These are phyloP conservation scores for Cryphonectria japonica DNA, from an alignment of 2,329 filamentous ascomycete genomes.

Conservation along the genomic window DNA sequence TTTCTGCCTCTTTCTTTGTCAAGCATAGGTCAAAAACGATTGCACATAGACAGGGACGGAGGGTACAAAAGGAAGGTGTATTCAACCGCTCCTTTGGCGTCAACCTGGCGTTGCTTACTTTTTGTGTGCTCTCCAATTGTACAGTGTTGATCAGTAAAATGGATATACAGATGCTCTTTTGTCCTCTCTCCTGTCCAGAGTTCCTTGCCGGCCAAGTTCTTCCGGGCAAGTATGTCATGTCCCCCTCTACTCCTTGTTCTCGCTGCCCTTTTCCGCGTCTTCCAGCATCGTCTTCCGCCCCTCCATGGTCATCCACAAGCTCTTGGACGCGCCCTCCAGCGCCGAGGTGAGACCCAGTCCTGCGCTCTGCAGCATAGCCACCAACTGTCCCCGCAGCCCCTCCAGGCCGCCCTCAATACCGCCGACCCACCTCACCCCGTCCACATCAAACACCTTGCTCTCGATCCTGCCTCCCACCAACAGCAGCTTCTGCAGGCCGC, in stretches of 20 bases:
- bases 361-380: slow-evolving; percentile 77
- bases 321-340: slow-evolving; percentile 81
- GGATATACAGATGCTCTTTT: neutral
- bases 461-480: slow-evolving; percentile 87
- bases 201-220: neutral
- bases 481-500: slow-evolving; percentile 82
- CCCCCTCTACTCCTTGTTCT: slow-evolving; percentile 34
- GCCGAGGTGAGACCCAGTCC: slow-evolving; percentile 76
- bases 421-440: slow-evolving; percentile 67
- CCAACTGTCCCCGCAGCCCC: slow-evolving; percentile 79
- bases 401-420: slow-evolving; percentile 81
- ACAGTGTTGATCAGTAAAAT: slow-evolving; percentile 7
- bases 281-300: slow-evolving; percentile 80
- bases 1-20: neutral
- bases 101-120: too few species aligned
- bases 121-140: neutral
- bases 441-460: slow-evolving; percentile 78
- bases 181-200: too few species aligned
- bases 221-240: neutral
- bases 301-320: slow-evolving; percentile 86
- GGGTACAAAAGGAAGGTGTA: neutral
- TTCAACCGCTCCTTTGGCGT: neutral
- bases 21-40: neutral
- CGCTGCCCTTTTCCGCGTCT: slow-evolving; percentile 57
- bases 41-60: neutral